Conservation (phyloP, 2,329 filamentous ascomycete genomes). For the Sporothrix dimorphospora region DNA sequence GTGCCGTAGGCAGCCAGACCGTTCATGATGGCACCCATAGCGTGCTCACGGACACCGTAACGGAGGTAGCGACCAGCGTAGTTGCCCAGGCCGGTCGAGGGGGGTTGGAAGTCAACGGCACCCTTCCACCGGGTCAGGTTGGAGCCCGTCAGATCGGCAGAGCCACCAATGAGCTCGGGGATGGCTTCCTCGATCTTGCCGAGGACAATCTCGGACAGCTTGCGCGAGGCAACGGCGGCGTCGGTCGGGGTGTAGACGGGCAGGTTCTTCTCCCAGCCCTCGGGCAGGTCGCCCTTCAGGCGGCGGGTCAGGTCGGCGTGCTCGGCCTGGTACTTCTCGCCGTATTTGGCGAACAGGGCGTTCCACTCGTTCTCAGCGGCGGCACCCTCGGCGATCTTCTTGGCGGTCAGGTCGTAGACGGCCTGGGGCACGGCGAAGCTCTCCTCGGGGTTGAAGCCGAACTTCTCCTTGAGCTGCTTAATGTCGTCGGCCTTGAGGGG, state of each 20-base stretch:
- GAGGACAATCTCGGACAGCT: conserved; percentile 93
- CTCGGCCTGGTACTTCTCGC: conserved; percentile 74
- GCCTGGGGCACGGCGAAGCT: conserved; percentile 90
- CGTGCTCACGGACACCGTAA: conserved; percentile 91
- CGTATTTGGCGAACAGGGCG: conserved; percentile 86
- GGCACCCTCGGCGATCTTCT: conserved; percentile 83
- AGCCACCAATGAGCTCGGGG: conserved; percentile 93
- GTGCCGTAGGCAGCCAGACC: conserved; percentile 95
- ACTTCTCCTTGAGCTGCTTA: conserved; percentile 90
- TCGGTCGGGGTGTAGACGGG: conserved; percentile 89
- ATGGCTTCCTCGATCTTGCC: conserved; percentile 80
- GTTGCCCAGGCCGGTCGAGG: conserved; percentile 80
- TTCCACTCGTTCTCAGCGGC: conserved; percentile 95
- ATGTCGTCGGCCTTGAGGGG: conserved; percentile 93
- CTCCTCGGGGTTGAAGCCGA: conserved; percentile 94
- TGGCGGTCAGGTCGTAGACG: conserved; percentile 88
- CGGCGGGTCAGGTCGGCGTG: conserved; percentile 81
- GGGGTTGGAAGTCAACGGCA: conserved; percentile 96
- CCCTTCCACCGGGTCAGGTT: conserved; percentile 99
- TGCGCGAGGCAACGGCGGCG: conserved; percentile 84
- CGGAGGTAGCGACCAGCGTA: conserved; percentile 86
- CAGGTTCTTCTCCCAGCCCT: conserved; percentile 94
- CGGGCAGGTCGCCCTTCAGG: conserved; percentile 79
- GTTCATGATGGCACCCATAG: conserved; percentile 91
- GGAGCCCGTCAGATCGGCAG: conserved; percentile 95